Percentiles rank a stretch among this genome's conserved stretches.
phyloP scores from a whole-genome alignment of 352 stramenopile species.

The Pythium aquatile region DNA sequence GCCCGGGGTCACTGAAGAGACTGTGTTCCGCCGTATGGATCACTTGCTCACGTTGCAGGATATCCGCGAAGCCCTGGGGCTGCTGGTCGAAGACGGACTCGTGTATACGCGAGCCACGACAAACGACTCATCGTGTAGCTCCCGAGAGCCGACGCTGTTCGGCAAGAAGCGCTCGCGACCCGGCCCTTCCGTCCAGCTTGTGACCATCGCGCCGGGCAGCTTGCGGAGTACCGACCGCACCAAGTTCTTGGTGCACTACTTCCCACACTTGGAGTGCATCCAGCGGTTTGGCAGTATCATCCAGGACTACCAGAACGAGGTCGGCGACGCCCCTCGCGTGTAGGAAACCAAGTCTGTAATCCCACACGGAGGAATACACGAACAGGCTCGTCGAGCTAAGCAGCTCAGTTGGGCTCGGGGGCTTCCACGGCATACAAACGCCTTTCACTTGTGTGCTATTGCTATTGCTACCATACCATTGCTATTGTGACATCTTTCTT shows the following conservation, averaged over 20 bases:
- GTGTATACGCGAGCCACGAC: conserved; percentile 55
- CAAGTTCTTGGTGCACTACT: conserved; percentile 61
- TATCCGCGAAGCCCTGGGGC: conserved; percentile 59
- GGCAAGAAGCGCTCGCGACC: conserved; percentile 7
- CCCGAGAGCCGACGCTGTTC: conserved; percentile 34
- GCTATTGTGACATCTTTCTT: conserved; percentile 6
- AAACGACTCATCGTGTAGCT: background rate
- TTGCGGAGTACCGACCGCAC: conserved; percentile 50
- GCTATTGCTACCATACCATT: background rate
- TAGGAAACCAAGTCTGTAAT: conserved; percentile 2
- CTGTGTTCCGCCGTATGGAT: conserved; percentile 50
- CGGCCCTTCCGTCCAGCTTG: conserved; percentile 10
- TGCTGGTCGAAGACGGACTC: conserved; percentile 71
- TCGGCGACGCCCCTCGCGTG: conserved; percentile 20
- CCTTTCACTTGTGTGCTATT: background rate
- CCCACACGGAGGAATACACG: background rate
- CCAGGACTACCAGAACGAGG: conserved; percentile 67
- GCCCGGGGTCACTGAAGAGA: conserved; percentile 64
- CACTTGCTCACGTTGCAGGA: conserved; percentile 70
- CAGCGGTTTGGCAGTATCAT: conserved; percentile 78
- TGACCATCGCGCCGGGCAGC: background rate
- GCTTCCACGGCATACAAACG: background rate
- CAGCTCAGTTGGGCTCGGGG: background rate
- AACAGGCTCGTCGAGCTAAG: background rate
- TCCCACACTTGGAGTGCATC: conserved; percentile 76